Evolutionary conservation across 495 filamentous ascomycete species (phyloP), one percentile per base, ranked within the genome.

Genomic region (Aspergillus carlsbadensis): DNA sequence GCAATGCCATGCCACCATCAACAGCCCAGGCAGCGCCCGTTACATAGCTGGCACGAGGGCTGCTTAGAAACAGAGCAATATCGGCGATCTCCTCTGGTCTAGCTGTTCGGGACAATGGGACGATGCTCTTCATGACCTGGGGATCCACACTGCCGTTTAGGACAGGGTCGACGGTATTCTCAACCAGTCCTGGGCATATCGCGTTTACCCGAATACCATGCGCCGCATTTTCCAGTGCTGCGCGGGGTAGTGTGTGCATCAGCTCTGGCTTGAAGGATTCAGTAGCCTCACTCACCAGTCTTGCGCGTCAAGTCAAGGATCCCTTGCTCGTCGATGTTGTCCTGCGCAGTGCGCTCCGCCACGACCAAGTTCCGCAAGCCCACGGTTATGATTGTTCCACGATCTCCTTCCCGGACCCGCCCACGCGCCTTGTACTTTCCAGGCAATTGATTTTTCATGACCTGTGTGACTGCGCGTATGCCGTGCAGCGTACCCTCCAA

Each of bases 31-130:
- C 21, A 26, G 45, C 39, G 26, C 55, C 55, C 0, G 55, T 57
- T n/a, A 57, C 47, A 52, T 57, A 57, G 31, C 55, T 57, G 6
- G 55, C 26, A 11, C 47, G 43, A 5, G 55, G 46, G 18, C 55
- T 57, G 18, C 39, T 45, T 26, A 57, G 18, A 20, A 57, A 57
- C 26, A 57, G 10, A 1, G 45, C 41, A 15, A 45, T 39, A 37
- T 57, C 55, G 7, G 55, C 46, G 14, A 57, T 37, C 37, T 57
- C 55, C 20, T 57, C 55, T 5, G 55, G 46, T 3, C 18, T 21
- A 1, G 46, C 55, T 10, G 44, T 45, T 4, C 51, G 56, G n/a
- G 36, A 18, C 35, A 52, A 41, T 6, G 49, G 49, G 0, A 52
- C 29, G 21, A 29, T 42, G 35, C 13, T 42, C 37, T 42, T 41